Base-by-base conservation (phyloP, 306 rosid genomes). In the Psophocarpus tetragonolobus region DNA sequence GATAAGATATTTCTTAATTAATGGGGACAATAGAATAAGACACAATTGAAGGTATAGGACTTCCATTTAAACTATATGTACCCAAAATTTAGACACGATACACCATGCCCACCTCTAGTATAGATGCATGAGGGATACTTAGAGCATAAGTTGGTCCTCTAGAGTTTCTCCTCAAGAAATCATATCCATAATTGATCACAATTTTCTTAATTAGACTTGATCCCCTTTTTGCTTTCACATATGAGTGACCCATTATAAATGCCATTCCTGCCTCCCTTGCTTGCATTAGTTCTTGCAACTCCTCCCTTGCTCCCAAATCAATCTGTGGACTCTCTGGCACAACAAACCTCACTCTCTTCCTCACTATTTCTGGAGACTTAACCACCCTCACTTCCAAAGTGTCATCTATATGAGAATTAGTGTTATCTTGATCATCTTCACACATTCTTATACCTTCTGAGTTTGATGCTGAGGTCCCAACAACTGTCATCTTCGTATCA, bases 61-160 rank as follows among this genome's bases (percentile, higher is more conserved):
- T n/a, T n/a, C n/a, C n/a, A n/a, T n/a, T n/a, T n/a, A n/a, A n/a
- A n/a, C n/a, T n/a, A n/a, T n/a, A n/a, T 36, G 51, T 12, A 67
- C 56, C 36, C 35, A 67, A 67, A 41, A 41, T 17, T 54, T 44
- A 92, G 68, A 92, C 90, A 68, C 83, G 79, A 85, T 90, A 92
- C 56, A 87, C 45, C 97, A 92, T 92, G 57, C 96, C 96, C 54
- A 92, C 97, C 82, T 92, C 97, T 14, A 92, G 69, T 11, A 89
- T 79, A 5, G 93, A 90, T 14, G 92, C 89, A 18, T 88, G 90
- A 14, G 97, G 92, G 57, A 81, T 66, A 61, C 64, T 89, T 35
- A 84, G 78, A 23, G 88, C 87, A 75, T 81, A 81, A 30, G 86
- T 56, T 38, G 92, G 71, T 51, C 83, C 75, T 71, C 96, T 83